Evolutionary conservation across 1,284 basidiomycete genomes (phyloP), one percentile per base, ranked within the genome.

Genomic region (Exobasidium rhododendri): DNA sequence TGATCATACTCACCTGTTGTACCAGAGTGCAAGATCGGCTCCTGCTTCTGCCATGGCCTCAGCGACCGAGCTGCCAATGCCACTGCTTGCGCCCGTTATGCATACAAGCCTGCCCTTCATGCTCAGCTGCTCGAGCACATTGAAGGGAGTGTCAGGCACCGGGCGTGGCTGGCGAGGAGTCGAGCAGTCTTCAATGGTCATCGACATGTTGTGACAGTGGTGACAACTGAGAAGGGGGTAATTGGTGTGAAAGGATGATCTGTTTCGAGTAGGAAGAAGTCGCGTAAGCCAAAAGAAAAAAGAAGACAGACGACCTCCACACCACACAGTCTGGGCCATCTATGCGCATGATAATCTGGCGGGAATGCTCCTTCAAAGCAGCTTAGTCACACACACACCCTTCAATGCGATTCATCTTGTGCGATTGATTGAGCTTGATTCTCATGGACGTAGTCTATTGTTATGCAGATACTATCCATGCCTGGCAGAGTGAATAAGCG

Each of bases 1-100:
- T 40, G 7, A 10, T 40, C 17, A 17, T 17, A 10, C 35, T 40
- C 35, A 40, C 35, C 35, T 70, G 65, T 75, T 73, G 67, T 79
- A 79, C 55, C 64, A 66, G 45, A 79, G 67, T 3, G 71, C 76
- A 5, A 80, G 72, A 52, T 77, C 70, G 5, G 68, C 75, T 7
- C 78, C 77, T 5, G 73, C 75, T 57, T 80, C 79, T 26, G 77
- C 75, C 40, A 79, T 64, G 0, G 75, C 77, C 31, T 78, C 74
- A 29, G 72, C 67, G 3, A 71, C 78, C 2, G 75, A 74, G 47
- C 73, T 71, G 0, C 79, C 79, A 53, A 80, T 79, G 17, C 79
- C 79, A 13, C 69, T 71, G 17, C 71, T 71, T 6, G 73, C 77
- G 13, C 79, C 78, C 3, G 71, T 77, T 53, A 80, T 67, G 54